Conservation (phyloP, 1,284 basidiomycete species). For the Ustilago sp. region DNA sequence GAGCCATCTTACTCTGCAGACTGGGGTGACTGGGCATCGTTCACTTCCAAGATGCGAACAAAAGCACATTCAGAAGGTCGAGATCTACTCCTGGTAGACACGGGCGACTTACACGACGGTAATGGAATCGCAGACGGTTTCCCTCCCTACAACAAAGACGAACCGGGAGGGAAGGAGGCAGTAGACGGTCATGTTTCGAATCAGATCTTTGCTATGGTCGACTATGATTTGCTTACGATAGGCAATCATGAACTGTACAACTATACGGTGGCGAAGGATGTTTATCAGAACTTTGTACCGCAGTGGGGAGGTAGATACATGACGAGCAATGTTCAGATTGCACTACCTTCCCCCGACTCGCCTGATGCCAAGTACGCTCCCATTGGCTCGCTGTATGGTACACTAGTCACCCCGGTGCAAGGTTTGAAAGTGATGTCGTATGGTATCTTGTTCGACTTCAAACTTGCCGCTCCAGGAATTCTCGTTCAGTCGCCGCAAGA, state of each 20-base stretch:
- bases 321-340: constrained; percentile 61
- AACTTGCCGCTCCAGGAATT: constrained; percentile 57
- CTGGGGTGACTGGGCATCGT: constrained; percentile 69
- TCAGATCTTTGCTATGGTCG: constrained; percentile 75
- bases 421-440: constrained; percentile 62
- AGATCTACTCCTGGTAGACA: constrained; percentile 68
- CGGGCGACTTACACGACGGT: constrained; percentile 66
- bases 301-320: constrained; percentile 69
- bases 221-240: constrained; percentile 85
- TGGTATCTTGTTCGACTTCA: constrained; percentile 64
- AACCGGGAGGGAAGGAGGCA: constrained; percentile 48
- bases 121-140: constrained; percentile 66
- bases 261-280: constrained; percentile 80
- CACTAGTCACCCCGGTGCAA: constrained; percentile 54
- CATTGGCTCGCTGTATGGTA: constrained; percentile 59
- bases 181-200: constrained; percentile 64
- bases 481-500: constrained; percentile 55
- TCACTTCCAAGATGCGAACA: constrained; percentile 63
- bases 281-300: constrained; percentile 82
- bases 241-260: constrained; percentile 91
- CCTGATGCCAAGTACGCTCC: constrained; percentile 38
- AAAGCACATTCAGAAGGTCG: constrained; percentile 56
- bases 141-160: constrained; percentile 44
- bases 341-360: constrained; percentile 40
- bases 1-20: constrained; percentile 66